Conservation (phyloP, 75 land plant genomes). For the Pinus tabuliformis region DNA sequence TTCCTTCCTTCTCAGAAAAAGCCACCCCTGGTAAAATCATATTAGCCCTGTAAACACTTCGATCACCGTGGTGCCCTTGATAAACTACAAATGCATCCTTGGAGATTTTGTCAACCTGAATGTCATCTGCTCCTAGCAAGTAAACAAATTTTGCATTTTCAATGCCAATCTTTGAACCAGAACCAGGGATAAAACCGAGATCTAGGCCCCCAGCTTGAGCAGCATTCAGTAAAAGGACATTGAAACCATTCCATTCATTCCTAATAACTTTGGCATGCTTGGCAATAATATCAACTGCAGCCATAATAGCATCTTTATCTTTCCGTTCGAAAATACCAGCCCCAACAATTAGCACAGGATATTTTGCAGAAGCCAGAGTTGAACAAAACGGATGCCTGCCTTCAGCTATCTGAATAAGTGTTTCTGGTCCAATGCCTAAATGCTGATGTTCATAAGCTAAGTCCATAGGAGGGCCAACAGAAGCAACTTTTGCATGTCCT, state of each 20-base stretch:
- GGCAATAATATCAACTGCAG: slow-evolving; percentile 67
- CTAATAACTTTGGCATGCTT: slow-evolving; percentile 51
- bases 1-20: slow-evolving; percentile 95
- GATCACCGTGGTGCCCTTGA: slow-evolving; percentile 98
- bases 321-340: slow-evolving; percentile 77
- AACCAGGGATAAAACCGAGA: slow-evolving; percentile 65
- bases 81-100: slow-evolving; percentile 97
- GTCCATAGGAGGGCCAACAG: slow-evolving; percentile 78
- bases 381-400: slow-evolving; percentile 89
- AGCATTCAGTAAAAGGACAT: slow-evolving; percentile 84
- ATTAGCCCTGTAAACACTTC: slow-evolving; percentile 88
- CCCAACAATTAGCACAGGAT: slow-evolving; percentile 85
- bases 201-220: slow-evolving; percentile 93
- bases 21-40: slow-evolving; percentile 85
- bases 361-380: slow-evolving; percentile 63
- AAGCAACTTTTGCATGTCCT: slow-evolving; percentile 77
- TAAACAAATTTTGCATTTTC: slow-evolving; percentile 75
- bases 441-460: slow-evolving; percentile 78
- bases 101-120: slow-evolving; percentile 69
- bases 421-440: slow-evolving; percentile 77
- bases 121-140: slow-evolving; percentile 93
- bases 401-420: slow-evolving; percentile 81
- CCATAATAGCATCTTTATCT: slow-evolving; percentile 82
- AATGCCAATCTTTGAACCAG: slow-evolving; percentile 39
- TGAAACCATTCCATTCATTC: slow-evolving; percentile 91